Percentiles rank a stretch among this genome's conserved stretches.
Evolutionary conservation across 2,329 filamentous ascomycete species (phyloP).

Genomic region (Orbilia quercus): DNA sequence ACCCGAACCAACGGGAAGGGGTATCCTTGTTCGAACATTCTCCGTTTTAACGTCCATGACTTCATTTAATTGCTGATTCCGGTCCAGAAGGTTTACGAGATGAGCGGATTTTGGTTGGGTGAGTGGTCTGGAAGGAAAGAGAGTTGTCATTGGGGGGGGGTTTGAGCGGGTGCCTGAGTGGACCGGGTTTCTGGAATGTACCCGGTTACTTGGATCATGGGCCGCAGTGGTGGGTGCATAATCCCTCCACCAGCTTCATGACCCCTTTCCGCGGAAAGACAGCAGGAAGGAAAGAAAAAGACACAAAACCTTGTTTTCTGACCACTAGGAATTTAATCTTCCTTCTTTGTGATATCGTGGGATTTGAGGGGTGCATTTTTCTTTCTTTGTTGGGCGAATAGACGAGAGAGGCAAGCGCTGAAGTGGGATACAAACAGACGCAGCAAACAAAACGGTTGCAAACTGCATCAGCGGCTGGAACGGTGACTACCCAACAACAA

Average conservation of each 20-base stretch:
- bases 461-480: conserved; percentile 15
- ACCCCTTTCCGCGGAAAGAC: conserved; percentile 34
- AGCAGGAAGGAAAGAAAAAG: too few species aligned
- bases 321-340: conserved; percentile 40
- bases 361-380: not conserved
- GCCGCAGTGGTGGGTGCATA: conserved; percentile 37
- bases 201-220: conserved; percentile 56
- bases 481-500: not conserved
- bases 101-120: conserved; percentile 13
- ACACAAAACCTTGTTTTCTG: conserved; percentile 28
- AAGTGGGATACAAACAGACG: conserved; percentile 16
- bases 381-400: not conserved
- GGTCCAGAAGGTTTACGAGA: conserved; percentile 15
- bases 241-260: conserved; percentile 19
- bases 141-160: conserved; percentile 17
- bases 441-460: conserved; percentile 18
- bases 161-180: conserved; percentile 37
- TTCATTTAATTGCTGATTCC: conserved; percentile 27
- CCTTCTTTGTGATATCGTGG: conserved; percentile 1
- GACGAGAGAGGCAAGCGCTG: not conserved
- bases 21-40: conserved; percentile 39
- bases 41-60: conserved; percentile 42
- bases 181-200: conserved; percentile 56
- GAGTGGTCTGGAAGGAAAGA: conserved; percentile 21
- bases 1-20: conserved; percentile 3